Percentiles rank a stretch among this genome's conserved stretches.
Conservation (phyloP, 768 basidiomycete genomes). For the Rhizopogon rudus region DNA sequence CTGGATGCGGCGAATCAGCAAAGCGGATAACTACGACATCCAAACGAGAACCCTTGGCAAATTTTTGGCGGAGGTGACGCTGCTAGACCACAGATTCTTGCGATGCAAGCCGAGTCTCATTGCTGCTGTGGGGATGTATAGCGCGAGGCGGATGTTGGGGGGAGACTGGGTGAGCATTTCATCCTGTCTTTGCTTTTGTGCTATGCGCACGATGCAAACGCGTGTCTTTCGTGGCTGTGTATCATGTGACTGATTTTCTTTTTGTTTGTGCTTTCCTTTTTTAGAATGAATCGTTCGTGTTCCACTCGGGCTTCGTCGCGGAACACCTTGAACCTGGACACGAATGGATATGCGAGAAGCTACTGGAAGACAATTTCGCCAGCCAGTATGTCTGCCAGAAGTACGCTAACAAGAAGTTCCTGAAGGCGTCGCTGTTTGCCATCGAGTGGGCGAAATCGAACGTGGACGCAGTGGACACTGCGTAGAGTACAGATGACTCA, state of each 20-base stretch:
- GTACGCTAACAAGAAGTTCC: constrained; percentile 96
- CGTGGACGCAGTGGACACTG: constrained; percentile 13
- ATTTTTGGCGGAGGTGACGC: constrained; percentile 93
- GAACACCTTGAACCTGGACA: constrained; percentile 82
- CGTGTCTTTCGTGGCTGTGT: constrained; percentile 3
- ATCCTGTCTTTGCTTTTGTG: constrained; percentile 1
- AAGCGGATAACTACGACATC: constrained; percentile 97
- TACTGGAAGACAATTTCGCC: constrained; percentile 76
- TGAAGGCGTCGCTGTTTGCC: constrained; percentile 81
- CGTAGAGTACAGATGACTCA: not conserved
- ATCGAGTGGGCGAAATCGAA: constrained; percentile 67
- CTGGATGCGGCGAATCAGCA: constrained; percentile 98
- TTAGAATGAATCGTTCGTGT: constrained; percentile 88
- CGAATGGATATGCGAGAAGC: constrained; percentile 74
- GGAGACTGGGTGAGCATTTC: constrained; percentile 86
- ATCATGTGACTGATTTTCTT: constrained; percentile 30
- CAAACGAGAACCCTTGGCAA: constrained; percentile 97
- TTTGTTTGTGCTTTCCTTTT: constrained; percentile 12
- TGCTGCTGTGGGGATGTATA: constrained; percentile 97
- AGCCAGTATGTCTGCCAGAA: constrained; percentile 90
- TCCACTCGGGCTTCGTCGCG: constrained; percentile 89
- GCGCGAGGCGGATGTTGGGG: constrained; percentile 87
- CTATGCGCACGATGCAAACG: constrained; percentile 3
- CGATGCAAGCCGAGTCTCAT: constrained; percentile 90
- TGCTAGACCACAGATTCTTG: constrained; percentile 90